Base-by-base conservation (phyloP, 1,139 yeast species). In the Debaryomyces singareniensis region DNA sequence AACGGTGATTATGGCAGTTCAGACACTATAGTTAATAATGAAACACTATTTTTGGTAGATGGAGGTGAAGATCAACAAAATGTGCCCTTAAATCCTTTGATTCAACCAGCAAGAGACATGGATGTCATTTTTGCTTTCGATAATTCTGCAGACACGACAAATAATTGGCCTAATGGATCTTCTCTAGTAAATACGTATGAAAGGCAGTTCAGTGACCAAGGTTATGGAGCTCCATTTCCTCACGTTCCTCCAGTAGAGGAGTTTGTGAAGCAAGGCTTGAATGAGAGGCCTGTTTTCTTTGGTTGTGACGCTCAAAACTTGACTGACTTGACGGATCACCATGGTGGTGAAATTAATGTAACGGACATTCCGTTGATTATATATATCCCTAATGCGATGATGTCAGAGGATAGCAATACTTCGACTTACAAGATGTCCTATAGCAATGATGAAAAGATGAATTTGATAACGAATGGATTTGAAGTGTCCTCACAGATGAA, bases 61-160 rank as follows among this genome's bases (percentile, higher is more conserved):
- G 96, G 96, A 36, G 95, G 96, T 40, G 89, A 81, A 53, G 95
- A 84, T 55, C 55, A 53, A 10, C 91, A 86, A 51, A 82, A 81
- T 43, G 67, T 87, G 18, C 96, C 96, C 6, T 58, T 85, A 27
- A 65, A 71, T 36, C 96, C 96, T 14, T 63, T 86, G 43, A 53
- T 86, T 28, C 91, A 81, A 53, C 71, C 75, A 7, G 70, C 68
- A 27, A 72, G 96, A 49, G 61, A 65, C n/a, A 65, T 86, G 14
- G 97, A 87, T 50, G 75, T 82, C 9, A 69, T 87, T 20, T 73
- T 87, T 53, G 94, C 94, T 0, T 78, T 75, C 48, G 97, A 87
- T 50, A 82, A 80, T 55, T 76, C 87, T n/a, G 91, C 85, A 25
- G 95, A 87, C 44, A 78, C 91, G 0, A 56, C 60, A 10, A 53